Evolutionary conservation across 192 early-diverging fungal genomes (phyloP), one percentile per base, ranked within the genome.

Genomic region (Thamnidium elegans): DNA sequence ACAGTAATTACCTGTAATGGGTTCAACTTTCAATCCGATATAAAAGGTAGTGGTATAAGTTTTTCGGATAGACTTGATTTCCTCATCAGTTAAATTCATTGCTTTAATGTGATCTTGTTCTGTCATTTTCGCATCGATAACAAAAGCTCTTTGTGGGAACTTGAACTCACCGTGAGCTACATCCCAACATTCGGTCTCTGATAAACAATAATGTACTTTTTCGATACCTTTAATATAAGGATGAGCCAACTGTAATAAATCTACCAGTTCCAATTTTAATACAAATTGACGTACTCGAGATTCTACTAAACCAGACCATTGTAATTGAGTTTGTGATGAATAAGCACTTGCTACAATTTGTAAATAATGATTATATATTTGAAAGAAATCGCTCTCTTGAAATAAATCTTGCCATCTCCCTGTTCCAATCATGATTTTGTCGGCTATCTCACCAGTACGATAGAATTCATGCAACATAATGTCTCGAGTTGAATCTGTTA

Each of bases 151-250:
- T 10, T 69, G 45, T 21, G 72, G 69, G 3, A 72, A 65, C 32
- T 71, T 66, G 44, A 80, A 74, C 10, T 67, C 78, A n/a, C 94
- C 96, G 56, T 91, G 83, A 7, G 84, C 83, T 20, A 85, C 81
- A 53, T 86, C 81, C 60, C 83, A 73, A 19, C 68, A 71, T 67
- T 97, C 94, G 55, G 86, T 76, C n/a, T 89, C 86, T 34, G 81
- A 81, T 32, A 60, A 69, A 75, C 87, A 91, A 30, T 75, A 55
- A 58, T 84, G 80, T 10, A 82, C 71, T 54, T 87, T 87, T 26
- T 93, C 87, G 58, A 88, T 90, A 46, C 90, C 87, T 65, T 97
- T 93, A 61, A 93, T 92, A 73, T 88, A 97, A 42, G 97, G 97
- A 62, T 95, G 93, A 0, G 90, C 93, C 46, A 92, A 55, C 11